phyloP scores from a whole-genome alignment of 1,284 basidiomycete species.

The Tetrapyrgos nigripes region DNA sequence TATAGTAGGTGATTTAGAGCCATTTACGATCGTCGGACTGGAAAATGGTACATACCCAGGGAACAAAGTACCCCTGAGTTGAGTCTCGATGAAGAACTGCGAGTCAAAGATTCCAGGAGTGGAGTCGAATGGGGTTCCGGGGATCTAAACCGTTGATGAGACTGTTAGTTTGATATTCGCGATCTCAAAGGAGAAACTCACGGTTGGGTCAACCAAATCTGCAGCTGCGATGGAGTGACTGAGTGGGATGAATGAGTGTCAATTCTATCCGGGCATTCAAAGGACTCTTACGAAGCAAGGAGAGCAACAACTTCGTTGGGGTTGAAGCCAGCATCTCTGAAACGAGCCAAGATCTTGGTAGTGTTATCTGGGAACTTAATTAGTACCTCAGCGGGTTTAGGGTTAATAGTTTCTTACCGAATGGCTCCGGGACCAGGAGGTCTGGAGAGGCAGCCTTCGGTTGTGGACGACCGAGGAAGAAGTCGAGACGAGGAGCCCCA shows the following conservation, averaged over 20 bases:
- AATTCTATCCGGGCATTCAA: neutral
- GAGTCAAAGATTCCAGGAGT: constrained; percentile 35
- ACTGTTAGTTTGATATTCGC: neutral
- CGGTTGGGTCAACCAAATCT: constrained; percentile 8
- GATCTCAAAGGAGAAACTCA: too few species aligned
- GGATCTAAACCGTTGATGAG: neutral
- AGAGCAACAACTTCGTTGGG: constrained; percentile 48
- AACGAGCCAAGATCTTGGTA: constrained; percentile 44
- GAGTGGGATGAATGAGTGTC: neutral
- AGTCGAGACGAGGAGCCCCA: constrained; percentile 45
- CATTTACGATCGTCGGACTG: neutral
- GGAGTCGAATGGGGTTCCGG: constrained; percentile 45
- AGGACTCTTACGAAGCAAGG: constrained; percentile 37
- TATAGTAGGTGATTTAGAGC: neutral
- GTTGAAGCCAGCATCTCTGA: constrained; percentile 47
- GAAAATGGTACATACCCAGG: constrained; percentile 29
- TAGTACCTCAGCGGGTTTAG: neutral
- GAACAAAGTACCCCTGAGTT: constrained; percentile 39
- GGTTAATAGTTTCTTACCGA: constrained; percentile 24
- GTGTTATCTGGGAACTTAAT: constrained; percentile 35
- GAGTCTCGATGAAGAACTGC: constrained; percentile 41
- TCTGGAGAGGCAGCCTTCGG: constrained; percentile 43
- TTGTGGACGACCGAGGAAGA: constrained; percentile 43
- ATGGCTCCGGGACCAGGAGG: constrained; percentile 45
- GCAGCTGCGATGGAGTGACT: constrained; percentile 45